phyloP scores from a whole-genome alignment of 495 filamentous ascomycete species.

The Daldinia decipiens region DNA sequence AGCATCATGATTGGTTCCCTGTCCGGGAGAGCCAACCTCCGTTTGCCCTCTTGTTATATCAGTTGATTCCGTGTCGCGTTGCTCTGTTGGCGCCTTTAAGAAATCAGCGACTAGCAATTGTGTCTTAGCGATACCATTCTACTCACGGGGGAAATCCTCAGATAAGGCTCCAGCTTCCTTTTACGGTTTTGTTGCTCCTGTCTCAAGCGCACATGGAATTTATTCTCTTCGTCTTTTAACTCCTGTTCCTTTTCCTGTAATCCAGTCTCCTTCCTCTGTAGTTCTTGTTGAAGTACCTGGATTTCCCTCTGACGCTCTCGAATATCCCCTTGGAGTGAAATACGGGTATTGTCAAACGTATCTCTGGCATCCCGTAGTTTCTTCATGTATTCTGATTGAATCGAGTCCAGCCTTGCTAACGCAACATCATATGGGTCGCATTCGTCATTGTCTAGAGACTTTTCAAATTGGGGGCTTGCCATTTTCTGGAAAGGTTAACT shows the following conservation, averaged over 20 bases:
- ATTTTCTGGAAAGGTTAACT: neutral
- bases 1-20: neutral
- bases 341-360: neutral
- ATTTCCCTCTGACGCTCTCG: neutral
- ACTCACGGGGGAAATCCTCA: constrained; percentile 3
- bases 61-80: neutral
- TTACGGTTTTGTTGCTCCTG: neutral
- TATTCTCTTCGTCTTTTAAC: neutral
- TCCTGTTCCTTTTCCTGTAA: neutral
- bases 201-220: neutral
- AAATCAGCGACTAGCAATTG: neutral
- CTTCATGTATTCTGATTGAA: neutral
- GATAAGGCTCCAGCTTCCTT: neutral
- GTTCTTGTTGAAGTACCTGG: neutral
- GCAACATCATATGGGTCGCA: neutral
- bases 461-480: neutral
- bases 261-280: neutral
- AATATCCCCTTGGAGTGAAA: neutral
- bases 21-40: neutral
- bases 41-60: no score
- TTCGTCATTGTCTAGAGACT: neutral
- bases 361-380: neutral
- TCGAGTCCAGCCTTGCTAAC: neutral
- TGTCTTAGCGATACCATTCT: neutral
- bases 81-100: neutral